Percentiles rank a stretch among this genome's conserved stretches.
Evolutionary conservation across 352 stramenopile species (phyloP).

Genomic region (Aphanomyces invadans): DNA sequence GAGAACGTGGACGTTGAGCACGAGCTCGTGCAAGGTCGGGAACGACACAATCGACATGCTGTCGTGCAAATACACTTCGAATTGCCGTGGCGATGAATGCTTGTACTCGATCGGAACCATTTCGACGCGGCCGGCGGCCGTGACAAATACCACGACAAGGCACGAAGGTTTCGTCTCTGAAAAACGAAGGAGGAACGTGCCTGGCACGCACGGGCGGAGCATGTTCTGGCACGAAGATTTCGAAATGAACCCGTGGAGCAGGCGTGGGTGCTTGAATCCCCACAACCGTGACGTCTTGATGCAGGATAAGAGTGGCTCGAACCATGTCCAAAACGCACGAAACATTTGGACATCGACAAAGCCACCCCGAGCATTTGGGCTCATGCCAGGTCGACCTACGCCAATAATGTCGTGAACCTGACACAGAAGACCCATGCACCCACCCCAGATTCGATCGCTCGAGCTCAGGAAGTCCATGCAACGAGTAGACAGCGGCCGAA

Average conservation of each 20-base stretch:
- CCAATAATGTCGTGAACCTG: background rate
- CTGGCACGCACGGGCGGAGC: conserved; percentile 51
- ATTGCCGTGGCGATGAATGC: conserved; percentile 30
- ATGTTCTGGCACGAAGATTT: conserved; percentile 74
- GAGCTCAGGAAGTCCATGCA: conserved; percentile 75
- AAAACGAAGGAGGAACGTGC: conserved; percentile 72
- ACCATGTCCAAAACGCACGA: conserved; percentile 66
- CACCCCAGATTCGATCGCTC: conserved; percentile 61
- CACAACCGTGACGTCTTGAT: conserved; percentile 53
- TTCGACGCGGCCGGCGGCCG: conserved; percentile 50
- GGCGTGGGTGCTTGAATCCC: conserved; percentile 59
- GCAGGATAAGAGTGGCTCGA: conserved; percentile 54
- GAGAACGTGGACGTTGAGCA: conserved; percentile 68
- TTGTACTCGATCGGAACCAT: conserved; percentile 68
- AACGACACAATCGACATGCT: conserved; percentile 44
- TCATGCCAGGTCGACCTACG: conserved; percentile 19
- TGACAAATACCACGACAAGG: conserved; percentile 68
- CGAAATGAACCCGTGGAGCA: conserved; percentile 75
- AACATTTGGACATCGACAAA: conserved; percentile 63
- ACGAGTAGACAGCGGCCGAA: conserved; percentile 52
- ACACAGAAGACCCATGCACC: background rate
- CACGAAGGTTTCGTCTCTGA: conserved; percentile 59
- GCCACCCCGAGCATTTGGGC: conserved; percentile 36
- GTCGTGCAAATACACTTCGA: conserved; percentile 57
- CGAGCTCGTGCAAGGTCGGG: conserved; percentile 53